Evolutionary conservation across 495 filamentous ascomycete species (phyloP).

Genomic region (Tuber melanosporum): DNA sequence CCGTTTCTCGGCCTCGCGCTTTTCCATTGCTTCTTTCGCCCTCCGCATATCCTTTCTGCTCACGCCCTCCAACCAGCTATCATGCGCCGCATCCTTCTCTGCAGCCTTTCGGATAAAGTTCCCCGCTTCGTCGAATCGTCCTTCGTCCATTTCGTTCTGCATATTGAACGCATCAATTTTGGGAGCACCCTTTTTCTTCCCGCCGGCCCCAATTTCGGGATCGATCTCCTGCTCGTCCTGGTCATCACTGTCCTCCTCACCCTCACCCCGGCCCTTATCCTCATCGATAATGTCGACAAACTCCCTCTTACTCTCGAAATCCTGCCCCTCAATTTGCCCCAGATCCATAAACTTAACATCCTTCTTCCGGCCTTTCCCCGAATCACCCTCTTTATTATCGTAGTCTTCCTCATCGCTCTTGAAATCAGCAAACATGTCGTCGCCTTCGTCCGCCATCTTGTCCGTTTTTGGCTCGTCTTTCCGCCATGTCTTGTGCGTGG

Average conservation of each 20-base stretch:
- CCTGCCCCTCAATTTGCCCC: constrained; percentile 80
- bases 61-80: constrained; percentile 84
- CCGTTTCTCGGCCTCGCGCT: constrained; percentile 67
- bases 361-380: constrained; percentile 53
- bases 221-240: constrained; percentile 60
- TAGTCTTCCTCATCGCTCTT: constrained; percentile 58
- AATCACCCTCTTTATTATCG: constrained; percentile 47
- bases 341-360: constrained; percentile 68
- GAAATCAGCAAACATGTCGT: constrained; percentile 85
- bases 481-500: constrained; percentile 40
- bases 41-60: constrained; percentile 88
- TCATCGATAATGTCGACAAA: constrained; percentile 36
- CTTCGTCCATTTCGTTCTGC: constrained; percentile 82
- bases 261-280: constrained; percentile 42
- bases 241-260: constrained; percentile 44
- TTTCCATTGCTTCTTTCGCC: constrained; percentile 81
- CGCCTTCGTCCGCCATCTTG: constrained; percentile 48
- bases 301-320: constrained; percentile 47
- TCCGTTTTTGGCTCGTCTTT: constrained; percentile 51
- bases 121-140: constrained; percentile 78
- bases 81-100: constrained; percentile 85
- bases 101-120: constrained; percentile 86
- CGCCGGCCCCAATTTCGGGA: constrained; percentile 79
- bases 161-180: constrained; percentile 96
- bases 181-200: constrained; percentile 89